These are phyloP conservation scores for Venturia nashicola DNA, from an alignment of 2,329 filamentous ascomycete species.

Conservation along the genomic window DNA sequence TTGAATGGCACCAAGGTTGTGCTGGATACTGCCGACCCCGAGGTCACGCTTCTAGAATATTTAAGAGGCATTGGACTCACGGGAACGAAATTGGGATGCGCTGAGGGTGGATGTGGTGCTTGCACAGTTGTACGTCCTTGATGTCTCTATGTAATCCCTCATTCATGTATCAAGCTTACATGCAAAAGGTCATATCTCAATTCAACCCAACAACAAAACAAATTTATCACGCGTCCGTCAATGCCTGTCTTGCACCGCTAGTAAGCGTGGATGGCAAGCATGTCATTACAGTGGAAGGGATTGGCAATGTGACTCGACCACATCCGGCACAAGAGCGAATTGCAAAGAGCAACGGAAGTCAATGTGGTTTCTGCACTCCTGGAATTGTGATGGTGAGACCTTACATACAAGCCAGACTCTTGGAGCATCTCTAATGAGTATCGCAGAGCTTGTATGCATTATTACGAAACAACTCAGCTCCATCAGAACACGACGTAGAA, in stretches of 20 bases:
- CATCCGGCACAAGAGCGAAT: constrained; percentile 88
- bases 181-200: constrained; percentile 63
- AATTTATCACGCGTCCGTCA: constrained; percentile 93
- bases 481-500: constrained; percentile 73
- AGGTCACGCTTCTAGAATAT: constrained; percentile 86
- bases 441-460: constrained; percentile 75
- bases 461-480: constrained; percentile 68
- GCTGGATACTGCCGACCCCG: constrained; percentile 78
- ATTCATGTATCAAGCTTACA: background rate
- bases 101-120: constrained; percentile 91
- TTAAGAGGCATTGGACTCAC: constrained; percentile 85
- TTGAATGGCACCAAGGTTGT: constrained; percentile 86
- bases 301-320: constrained; percentile 74
- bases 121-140: constrained; percentile 62
- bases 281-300: constrained; percentile 94
- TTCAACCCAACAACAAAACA: constrained; percentile 83
- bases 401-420: background rate
- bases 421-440: background rate
- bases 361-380: constrained; percentile 92
- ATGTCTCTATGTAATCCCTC: background rate
- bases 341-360: constrained; percentile 81
- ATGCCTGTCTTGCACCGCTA: constrained; percentile 86
- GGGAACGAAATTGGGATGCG: constrained; percentile 91
- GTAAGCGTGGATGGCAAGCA: constrained; percentile 94
- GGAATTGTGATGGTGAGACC: constrained; percentile 73